A percentile compares a stretch with the other conserved stretches of the same genome.
Conservation (phyloP, 2,329 filamentous ascomycete species). For the Penicillium sp. region DNA sequence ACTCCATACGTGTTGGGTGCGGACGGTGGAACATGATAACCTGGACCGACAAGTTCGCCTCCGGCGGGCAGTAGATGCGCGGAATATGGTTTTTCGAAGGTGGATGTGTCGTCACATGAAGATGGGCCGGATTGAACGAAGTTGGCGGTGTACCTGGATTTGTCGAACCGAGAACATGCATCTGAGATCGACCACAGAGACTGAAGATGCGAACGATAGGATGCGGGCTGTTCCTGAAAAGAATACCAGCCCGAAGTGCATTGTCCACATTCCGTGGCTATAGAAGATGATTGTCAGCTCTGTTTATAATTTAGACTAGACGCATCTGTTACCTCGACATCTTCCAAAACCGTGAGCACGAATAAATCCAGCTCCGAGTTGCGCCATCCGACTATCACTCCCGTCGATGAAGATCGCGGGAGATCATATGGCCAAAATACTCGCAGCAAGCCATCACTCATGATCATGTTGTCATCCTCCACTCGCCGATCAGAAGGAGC, state of each 20-base stretch:
- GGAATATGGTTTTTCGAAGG: conserved; percentile 57
- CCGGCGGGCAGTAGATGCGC: conserved; percentile 66
- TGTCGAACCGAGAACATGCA: conserved; percentile 82
- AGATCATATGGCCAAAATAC: conserved; percentile 97
- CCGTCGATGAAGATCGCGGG: conserved; percentile 68
- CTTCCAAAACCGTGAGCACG: conserved; percentile 83
- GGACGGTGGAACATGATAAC: conserved; percentile 88
- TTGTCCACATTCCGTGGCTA: conserved; percentile 80
- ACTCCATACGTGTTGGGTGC: conserved; percentile 87
- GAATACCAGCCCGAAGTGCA: conserved; percentile 77
- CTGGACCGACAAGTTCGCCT: conserved; percentile 73
- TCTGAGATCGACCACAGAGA: conserved; percentile 76
- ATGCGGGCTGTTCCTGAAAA: conserved; percentile 81
- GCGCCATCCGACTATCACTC: conserved; percentile 91
- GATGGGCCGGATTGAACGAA: conserved; percentile 67
- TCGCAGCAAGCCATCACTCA: conserved; percentile 84
- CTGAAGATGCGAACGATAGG: conserved; percentile 78
- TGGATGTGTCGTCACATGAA: conserved; percentile 60
- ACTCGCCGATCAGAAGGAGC: conserved; percentile 72
- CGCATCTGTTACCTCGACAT: conserved; percentile 70
- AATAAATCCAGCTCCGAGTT: conserved; percentile 91
- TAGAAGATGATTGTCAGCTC: conserved; percentile 1
- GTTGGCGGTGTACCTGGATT: conserved; percentile 60
- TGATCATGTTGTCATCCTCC: conserved; percentile 62
- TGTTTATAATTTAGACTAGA: neutral